These are phyloP conservation scores for Solanum appendiculatum DNA, from an alignment of 257 asterid genomes.

Conservation along the genomic window DNA sequence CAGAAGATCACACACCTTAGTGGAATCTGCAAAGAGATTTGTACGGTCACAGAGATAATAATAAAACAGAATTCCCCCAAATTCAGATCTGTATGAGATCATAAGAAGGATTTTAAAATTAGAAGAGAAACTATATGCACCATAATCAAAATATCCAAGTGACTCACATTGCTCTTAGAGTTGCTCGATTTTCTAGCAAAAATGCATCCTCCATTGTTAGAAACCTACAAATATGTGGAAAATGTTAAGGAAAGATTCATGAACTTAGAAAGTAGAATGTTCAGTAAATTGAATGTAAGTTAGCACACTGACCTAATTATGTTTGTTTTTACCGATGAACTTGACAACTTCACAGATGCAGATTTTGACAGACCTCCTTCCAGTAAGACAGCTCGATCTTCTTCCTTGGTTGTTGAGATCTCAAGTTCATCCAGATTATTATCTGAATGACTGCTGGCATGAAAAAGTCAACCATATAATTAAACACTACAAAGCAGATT, in stretches of 20 bases:
- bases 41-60: conserved; percentile 92
- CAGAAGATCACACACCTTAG: conserved; percentile 44
- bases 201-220: conserved; percentile 42
- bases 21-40: conserved; percentile 66
- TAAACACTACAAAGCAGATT: background rate
- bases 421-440: conserved; percentile 58
- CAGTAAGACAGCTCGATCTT: conserved; percentile 65
- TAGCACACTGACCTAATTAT: conserved; percentile 45
- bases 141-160: background rate
- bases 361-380: conserved; percentile 86
- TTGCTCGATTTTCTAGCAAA: conserved; percentile 38
- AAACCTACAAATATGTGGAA: conserved; percentile 21
- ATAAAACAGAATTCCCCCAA: conserved; percentile 75
- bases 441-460: conserved; percentile 68
- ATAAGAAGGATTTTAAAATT: background rate
- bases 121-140: background rate
- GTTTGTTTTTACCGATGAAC: conserved; percentile 61
- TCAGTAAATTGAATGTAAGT: background rate
- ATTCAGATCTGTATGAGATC: conserved; percentile 69
- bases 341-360: conserved; percentile 45
- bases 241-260: conserved; percentile 9
- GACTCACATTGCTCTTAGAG: conserved; percentile 36
- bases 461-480: conserved; percentile 12
- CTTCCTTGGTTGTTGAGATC: conserved; percentile 59
- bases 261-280: background rate